phyloP scores from a whole-genome alignment of 2,329 filamentous ascomycete species.

The Pezicula neosporulosa region DNA sequence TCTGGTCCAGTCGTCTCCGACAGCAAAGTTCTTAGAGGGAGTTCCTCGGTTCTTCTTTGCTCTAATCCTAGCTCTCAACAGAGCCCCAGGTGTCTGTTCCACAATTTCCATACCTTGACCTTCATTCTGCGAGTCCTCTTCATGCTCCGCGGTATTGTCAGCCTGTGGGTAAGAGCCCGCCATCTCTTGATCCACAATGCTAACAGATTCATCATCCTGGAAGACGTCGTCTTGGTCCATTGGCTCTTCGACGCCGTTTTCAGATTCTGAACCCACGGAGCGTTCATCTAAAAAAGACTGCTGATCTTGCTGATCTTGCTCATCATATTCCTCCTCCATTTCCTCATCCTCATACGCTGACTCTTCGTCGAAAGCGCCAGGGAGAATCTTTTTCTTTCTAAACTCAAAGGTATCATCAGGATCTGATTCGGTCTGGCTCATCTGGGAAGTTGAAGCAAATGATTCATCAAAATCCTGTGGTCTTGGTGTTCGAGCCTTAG shows the following conservation, averaged over 20 bases:
- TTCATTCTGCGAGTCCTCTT: constrained; percentile 47
- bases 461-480: constrained; percentile 22
- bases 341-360: constrained; percentile 52
- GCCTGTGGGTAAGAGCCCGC: constrained; percentile 73
- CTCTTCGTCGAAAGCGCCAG: constrained; percentile 74
- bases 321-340: constrained; percentile 36
- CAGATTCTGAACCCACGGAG: constrained; percentile 77
- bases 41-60: constrained; percentile 58
- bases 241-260: constrained; percentile 48
- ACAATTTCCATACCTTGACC: constrained; percentile 43
- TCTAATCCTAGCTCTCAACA: constrained; percentile 61
- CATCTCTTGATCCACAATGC: constrained; percentile 67
- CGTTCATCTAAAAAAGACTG: constrained; percentile 92
- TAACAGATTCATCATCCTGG: constrained; percentile 73
- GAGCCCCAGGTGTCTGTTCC: constrained; percentile 54
- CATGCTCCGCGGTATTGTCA: constrained; percentile 74
- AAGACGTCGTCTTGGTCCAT: constrained; percentile 64
- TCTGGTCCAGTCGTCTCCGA: constrained; percentile 84
- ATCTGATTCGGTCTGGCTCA: constrained; percentile 27
- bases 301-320: constrained; percentile 43
- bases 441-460: constrained; percentile 34
- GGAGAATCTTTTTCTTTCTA: constrained; percentile 46
- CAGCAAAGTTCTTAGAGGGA: constrained; percentile 55
- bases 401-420: constrained; percentile 32
- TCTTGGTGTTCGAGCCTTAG: constrained; percentile 23